Percentiles rank a stretch among this genome's conserved stretches.
phyloP scores from a whole-genome alignment of 345 rosid genomes.

The Leavenworthia alabamica region DNA sequence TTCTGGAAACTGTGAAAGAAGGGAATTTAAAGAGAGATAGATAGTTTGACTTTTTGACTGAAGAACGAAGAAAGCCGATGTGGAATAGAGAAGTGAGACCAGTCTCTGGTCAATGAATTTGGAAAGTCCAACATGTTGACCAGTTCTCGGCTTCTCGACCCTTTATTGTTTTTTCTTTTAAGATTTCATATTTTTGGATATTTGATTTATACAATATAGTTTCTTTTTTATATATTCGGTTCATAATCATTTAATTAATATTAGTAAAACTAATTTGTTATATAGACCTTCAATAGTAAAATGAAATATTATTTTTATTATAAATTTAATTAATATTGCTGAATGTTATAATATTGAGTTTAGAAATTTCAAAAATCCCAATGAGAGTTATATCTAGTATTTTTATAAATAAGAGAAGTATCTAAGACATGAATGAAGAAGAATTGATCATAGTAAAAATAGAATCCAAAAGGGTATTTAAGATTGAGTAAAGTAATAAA shows the following conservation, averaged over 20 bases:
- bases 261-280: not conserved
- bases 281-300: not conserved
- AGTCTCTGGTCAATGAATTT: slow-evolving; percentile 33
- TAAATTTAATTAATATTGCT: no score
- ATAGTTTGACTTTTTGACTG: slow-evolving; percentile 30
- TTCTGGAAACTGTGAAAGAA: slow-evolving; percentile 6
- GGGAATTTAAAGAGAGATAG: slow-evolving; percentile 19
- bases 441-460: no score
- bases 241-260: not conserved
- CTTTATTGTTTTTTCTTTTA: not conserved
- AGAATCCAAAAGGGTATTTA: no score
- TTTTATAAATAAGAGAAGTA: no score
- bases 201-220: not conserved
- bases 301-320: not conserved
- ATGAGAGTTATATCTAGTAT: not conserved
- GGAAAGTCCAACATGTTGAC: slow-evolving; percentile 35
- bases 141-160: slow-evolving; percentile 28
- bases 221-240: not conserved
- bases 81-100: slow-evolving; percentile 20
- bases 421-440: no score
- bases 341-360: no score
- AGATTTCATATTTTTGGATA: no score
- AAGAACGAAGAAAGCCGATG: slow-evolving; percentile 13
- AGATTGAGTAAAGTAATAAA: no score
- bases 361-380: not conserved